phyloP scores from a whole-genome alignment of 2,329 filamentous ascomycete species.

The Alternaria brassicicola region DNA sequence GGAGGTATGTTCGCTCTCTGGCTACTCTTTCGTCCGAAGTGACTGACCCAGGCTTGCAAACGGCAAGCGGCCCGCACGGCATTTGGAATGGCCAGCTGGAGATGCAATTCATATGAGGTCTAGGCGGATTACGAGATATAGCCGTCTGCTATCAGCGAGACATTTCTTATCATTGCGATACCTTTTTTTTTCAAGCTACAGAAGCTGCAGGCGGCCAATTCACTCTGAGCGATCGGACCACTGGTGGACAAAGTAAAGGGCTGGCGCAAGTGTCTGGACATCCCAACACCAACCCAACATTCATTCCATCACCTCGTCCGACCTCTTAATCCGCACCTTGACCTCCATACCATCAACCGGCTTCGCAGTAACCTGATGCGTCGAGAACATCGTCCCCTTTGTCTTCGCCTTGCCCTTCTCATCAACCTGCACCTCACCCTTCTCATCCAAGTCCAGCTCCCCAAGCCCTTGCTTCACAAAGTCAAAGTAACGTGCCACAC shows the following conservation, averaged over 20 bases:
- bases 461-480: constrained; percentile 44
- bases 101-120: too few relatives aligned
- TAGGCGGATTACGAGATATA: too few relatives aligned
- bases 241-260: fast-evolving
- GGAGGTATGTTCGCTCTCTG: too few relatives aligned
- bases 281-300: fast-evolving
- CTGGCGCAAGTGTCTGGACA: fast-evolving
- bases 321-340: constrained; percentile 5
- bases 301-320: neutral
- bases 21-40: too few relatives aligned
- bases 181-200: too few relatives aligned
- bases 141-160: too few relatives aligned
- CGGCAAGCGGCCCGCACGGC: too few relatives aligned
- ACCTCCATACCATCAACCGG: constrained; percentile 24
- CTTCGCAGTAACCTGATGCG: constrained; percentile 20
- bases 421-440: constrained; percentile 3
- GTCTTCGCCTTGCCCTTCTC: constrained; percentile 12
- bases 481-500: constrained; percentile 56
- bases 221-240: neutral
- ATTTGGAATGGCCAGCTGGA: too few relatives aligned
- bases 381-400: constrained; percentile 11
- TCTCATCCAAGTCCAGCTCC: constrained; percentile 14
- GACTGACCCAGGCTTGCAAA: too few relatives aligned
- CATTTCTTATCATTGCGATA: too few relatives aligned
- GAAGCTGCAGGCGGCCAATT: too few relatives aligned